Evolutionary conservation across 164 flowering plant species (phyloP).

Genomic region (Santalum album): DNA sequence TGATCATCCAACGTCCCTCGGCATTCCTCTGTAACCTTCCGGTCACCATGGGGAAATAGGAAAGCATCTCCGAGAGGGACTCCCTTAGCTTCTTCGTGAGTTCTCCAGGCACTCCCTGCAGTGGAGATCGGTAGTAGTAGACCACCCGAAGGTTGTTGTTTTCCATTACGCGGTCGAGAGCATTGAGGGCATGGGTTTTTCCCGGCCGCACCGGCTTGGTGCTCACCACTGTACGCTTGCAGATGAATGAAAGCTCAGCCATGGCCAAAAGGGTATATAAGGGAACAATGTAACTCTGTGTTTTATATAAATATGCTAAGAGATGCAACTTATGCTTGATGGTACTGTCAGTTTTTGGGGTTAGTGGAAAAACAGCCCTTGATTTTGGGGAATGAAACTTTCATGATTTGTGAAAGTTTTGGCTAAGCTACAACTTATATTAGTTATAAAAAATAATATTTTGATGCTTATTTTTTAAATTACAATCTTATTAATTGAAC

Average conservation of each 20-base stretch:
- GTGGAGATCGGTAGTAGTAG: conserved; percentile 28
- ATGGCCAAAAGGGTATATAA: conserved; percentile 10
- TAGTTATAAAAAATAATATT: too few species aligned
- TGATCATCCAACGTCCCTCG: conserved; percentile 50
- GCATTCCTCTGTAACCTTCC: conserved; percentile 38
- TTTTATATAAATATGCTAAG: too few species aligned
- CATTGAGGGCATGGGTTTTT: conserved; percentile 26
- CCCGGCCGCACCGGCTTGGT: conserved; percentile 35
- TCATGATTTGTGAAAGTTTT: too few species aligned
- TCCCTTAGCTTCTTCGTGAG: conserved; percentile 27
- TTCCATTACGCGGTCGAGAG: conserved; percentile 51
- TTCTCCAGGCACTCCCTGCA: conserved; percentile 15
- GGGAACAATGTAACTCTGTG: too few species aligned
- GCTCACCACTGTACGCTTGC: conserved; percentile 51
- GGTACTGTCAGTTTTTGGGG: too few species aligned
- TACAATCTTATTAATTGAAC: too few species aligned
- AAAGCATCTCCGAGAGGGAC: conserved; percentile 28
- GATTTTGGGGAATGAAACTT: too few species aligned
- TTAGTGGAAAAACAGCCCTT: too few species aligned
- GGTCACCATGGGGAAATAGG: conserved; percentile 29
- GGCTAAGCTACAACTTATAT: too few species aligned
- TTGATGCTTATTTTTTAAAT: too few species aligned
- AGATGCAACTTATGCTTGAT: too few species aligned
- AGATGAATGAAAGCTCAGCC: conserved; percentile 24
- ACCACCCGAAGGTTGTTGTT: conserved; percentile 28